These are phyloP conservation scores for Eucalyptus caleyi DNA, from an alignment of 345 rosid species.

Conservation along the genomic window DNA sequence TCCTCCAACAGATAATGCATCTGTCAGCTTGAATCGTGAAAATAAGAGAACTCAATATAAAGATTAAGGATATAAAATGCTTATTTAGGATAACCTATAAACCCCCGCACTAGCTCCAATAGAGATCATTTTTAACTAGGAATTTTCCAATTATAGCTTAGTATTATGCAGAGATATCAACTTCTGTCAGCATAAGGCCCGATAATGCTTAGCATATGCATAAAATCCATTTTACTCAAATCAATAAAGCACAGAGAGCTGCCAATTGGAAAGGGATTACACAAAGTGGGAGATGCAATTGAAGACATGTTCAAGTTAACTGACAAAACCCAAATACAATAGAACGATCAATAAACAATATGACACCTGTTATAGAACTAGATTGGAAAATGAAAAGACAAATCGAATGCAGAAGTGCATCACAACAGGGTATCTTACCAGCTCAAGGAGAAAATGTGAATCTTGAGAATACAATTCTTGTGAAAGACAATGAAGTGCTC, in stretches of 20 bases:
- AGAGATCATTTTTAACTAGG: background rate
- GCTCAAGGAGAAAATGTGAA: conserved; percentile 98
- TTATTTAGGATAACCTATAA: background rate
- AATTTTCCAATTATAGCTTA: background rate
- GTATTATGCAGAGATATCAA: background rate
- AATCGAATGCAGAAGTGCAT: background rate
- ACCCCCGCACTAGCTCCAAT: background rate
- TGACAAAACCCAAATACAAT: background rate
- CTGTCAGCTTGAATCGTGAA: background rate
- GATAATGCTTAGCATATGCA: background rate
- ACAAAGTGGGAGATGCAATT: background rate
- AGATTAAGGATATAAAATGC: background rate
- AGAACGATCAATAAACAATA: background rate
- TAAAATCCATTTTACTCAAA: background rate
- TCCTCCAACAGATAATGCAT: background rate
- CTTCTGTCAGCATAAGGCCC: background rate
- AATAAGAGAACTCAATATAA: background rate
- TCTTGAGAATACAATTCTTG: conserved; percentile 97
- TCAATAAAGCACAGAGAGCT: background rate
- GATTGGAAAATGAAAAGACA: background rate
- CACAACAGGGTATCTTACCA: conserved; percentile 31
- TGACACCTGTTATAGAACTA: background rate
- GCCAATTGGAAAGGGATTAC: background rate
- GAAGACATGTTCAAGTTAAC: background rate
- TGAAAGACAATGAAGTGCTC: conserved; percentile 97